These are phyloP conservation scores for Hyaloperonospora brassicae DNA, from an alignment of 352 stramenopile genomes.

Conservation along the genomic window DNA sequence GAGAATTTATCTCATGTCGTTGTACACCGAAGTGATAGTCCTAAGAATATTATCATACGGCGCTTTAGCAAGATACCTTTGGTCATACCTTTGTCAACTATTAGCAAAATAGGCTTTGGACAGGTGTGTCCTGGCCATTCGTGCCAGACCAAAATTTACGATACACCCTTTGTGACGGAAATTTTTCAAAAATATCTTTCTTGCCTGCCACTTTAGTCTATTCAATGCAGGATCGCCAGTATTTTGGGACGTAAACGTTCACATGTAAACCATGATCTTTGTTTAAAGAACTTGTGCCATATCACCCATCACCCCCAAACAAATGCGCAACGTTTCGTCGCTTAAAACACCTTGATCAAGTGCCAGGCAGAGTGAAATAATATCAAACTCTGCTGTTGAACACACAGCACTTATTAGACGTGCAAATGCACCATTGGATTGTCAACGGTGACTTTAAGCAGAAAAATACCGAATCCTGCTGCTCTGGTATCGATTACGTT, in stretches of 20 bases:
- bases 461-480: constrained; percentile 11
- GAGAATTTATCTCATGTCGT: constrained; percentile 1
- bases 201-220: neutral
- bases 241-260: constrained; percentile 10
- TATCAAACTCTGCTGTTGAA: constrained; percentile 10
- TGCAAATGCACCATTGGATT: constrained; percentile 11
- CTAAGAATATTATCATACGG: constrained; percentile 5
- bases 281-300: constrained; percentile 9
- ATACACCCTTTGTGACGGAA: constrained; percentile 7
- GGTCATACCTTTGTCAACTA: constrained; percentile 8
- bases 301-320: constrained; percentile 4
- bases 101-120: constrained; percentile 10
- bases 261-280: constrained; percentile 3
- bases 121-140: constrained; percentile 4
- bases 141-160: constrained; percentile 7
- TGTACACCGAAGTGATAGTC: constrained; percentile 16
- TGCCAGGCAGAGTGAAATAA: constrained; percentile 9
- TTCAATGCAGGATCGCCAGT: neutral
- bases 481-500: constrained; percentile 1
- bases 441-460: constrained; percentile 5
- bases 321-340: constrained; percentile 3
- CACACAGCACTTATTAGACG: constrained; percentile 7
- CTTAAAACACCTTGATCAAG: constrained; percentile 12
- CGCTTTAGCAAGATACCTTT: constrained; percentile 14
- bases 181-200: constrained; percentile 9